Evolutionary conservation across 108 stramenopile species (phyloP), one percentile per base, ranked within the genome.

Genomic region (Chaetoceros tenuissimus): DNA sequence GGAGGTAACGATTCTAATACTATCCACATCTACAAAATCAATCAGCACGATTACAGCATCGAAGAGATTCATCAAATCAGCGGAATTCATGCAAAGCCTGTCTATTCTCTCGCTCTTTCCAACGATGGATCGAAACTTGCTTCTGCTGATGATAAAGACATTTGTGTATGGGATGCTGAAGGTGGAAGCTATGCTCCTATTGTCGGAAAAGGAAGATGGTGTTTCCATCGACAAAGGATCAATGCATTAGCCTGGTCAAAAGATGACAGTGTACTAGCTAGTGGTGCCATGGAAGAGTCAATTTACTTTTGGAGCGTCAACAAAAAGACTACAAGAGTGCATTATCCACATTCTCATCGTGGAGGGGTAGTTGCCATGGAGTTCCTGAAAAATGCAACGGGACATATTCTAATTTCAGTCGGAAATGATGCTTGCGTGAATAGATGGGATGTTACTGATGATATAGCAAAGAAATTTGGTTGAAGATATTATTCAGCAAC

Each of bases 1-100:
- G 94, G 96, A 20, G 94, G 92, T n/a, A 60, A 87, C 48, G 94
- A 95, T 51, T 74, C 82, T 68, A 87, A 94, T 47, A n/a, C n/a
- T n/a, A 89, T 94, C 54, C 80, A 94, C 63, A 69, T 97, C 19
- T 97, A 95, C 65, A 50, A 43, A 24, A 57, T 75, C 19, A 46
- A 55, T 2, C 59, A 54, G 18, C 73, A 59, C 20, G 44, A 31
- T 18, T 24, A 48, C 16, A 28, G 25, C 24, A 55, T 82, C 7
- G 30, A 62, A 1, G 83, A 91, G 63, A 54, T 46, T 13, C 78
- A 81, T 49, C 73, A 83, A 13, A 79, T 87, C 56, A 63, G 53
- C 24, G 73, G 69, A 29, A 80, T 59, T 7, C 85, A 91, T 60
- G 59, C 77, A 30, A 76, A 92, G 57, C 80, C 94, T 21, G 72